A percentile compares a stretch with the other conserved stretches of the same genome.
Evolutionary conservation across 176 grass and related monocot species (phyloP).

Genomic region (Olyra latifolia): DNA sequence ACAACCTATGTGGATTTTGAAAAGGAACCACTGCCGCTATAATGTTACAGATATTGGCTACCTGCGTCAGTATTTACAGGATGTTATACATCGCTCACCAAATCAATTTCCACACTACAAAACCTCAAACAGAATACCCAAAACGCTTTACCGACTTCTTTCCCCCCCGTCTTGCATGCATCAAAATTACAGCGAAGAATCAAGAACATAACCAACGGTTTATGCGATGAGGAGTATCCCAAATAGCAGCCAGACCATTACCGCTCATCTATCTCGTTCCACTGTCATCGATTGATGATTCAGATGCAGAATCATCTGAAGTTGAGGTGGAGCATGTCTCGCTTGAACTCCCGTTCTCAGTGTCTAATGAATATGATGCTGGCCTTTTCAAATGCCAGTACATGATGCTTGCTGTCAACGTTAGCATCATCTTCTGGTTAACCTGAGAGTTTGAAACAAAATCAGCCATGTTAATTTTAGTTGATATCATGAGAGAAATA

Average conservation of each 20-base stretch:
- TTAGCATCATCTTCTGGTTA: slow-evolving; percentile 97
- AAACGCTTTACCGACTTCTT: neutral
- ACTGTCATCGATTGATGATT: slow-evolving; percentile 80
- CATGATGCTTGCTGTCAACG: slow-evolving; percentile 96
- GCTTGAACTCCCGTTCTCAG: slow-evolving; percentile 64
- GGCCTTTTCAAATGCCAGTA: slow-evolving; percentile 94
- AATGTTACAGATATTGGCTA: slow-evolving; percentile 41
- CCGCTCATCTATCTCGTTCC: slow-evolving; percentile 48
- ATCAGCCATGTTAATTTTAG: slow-evolving; percentile 3
- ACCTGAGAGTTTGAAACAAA: slow-evolving; percentile 50
- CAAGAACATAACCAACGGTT: slow-evolving; percentile 36
- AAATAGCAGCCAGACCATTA: slow-evolving; percentile 23
- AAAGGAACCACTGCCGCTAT: slow-evolving; percentile 26
- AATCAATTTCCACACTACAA: slow-evolving; percentile 39
- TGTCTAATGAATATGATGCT: slow-evolving; percentile 53
- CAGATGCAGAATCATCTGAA: slow-evolving; percentile 86
- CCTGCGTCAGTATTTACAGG: slow-evolving; percentile 50
- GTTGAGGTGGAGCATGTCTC: slow-evolving; percentile 71
- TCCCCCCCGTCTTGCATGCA: slow-evolving; percentile 25
- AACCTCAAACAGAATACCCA: slow-evolving; percentile 34
- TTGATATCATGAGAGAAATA: neutral
- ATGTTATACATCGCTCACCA: slow-evolving; percentile 29
- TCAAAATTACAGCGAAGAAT: slow-evolving; percentile 47
- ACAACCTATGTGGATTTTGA: slow-evolving; percentile 32
- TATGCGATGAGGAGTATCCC: neutral